phyloP scores from a whole-genome alignment of 306 rosid genomes.

The Begonia fuchsioides region DNA sequence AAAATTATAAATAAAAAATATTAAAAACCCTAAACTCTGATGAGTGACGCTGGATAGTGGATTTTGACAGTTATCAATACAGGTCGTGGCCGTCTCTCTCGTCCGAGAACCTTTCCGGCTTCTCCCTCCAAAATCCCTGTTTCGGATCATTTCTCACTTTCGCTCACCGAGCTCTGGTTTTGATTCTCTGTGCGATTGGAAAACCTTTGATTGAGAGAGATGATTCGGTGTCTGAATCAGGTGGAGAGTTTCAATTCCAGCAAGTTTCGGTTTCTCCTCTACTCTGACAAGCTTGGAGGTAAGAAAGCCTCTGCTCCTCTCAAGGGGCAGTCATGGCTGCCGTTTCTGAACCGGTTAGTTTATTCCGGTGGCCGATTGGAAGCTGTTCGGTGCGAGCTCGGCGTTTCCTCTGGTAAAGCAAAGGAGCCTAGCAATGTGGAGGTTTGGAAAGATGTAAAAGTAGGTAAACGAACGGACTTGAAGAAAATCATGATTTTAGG shows the following conservation, averaged over 20 bases:
- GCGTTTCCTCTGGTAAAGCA: constrained; percentile 54
- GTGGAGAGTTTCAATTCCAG: constrained; percentile 15
- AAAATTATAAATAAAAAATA: too few species aligned
- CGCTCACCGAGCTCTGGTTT: too few species aligned
- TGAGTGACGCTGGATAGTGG: too few species aligned
- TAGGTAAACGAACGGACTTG: constrained; percentile 63
- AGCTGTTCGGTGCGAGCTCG: constrained; percentile 18
- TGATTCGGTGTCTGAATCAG: constrained; percentile 25
- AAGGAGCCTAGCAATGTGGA: constrained; percentile 44
- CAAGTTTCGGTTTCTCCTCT: constrained; percentile 6
- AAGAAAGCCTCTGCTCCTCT: constrained; percentile 4
- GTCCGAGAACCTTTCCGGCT: too few species aligned
- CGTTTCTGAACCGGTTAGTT: constrained; percentile 1
- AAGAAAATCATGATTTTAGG: constrained; percentile 90
- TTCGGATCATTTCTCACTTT: too few species aligned
- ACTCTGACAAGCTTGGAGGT: constrained; percentile 7
- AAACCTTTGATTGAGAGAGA: neutral
- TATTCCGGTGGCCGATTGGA: neutral
- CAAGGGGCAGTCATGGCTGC: constrained; percentile 18
- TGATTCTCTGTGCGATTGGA: too few species aligned
- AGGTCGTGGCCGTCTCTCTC: too few species aligned
- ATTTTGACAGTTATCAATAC: too few species aligned
- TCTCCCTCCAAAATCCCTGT: too few species aligned
- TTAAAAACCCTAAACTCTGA: too few species aligned
- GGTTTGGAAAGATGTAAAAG: constrained; percentile 22